Evolutionary conservation across 768 basidiomycete species (phyloP).

Genomic region (Hemileccinum rubropunctum): DNA sequence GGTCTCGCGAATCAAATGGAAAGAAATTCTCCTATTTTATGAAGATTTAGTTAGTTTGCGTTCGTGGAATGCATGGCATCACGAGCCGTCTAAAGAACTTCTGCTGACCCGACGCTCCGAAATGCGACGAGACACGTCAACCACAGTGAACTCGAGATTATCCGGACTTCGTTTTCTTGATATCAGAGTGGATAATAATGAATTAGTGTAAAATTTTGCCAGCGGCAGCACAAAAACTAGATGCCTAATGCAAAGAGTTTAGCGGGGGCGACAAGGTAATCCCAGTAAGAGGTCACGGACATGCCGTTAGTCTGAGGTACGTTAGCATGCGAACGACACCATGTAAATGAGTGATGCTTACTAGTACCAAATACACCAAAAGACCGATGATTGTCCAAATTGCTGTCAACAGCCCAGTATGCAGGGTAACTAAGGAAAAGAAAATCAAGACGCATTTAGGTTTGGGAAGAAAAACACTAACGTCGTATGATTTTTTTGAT

Average conservation of each 20-base stretch:
- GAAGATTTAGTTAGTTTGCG: slow-evolving; percentile 7
- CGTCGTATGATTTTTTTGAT: slow-evolving; percentile 37
- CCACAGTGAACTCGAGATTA: slow-evolving; percentile 22
- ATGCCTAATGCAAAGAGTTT: slow-evolving; percentile 15
- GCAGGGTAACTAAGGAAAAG: slow-evolving; percentile 34
- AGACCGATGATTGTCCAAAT: slow-evolving; percentile 35
- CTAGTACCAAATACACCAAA: slow-evolving; percentile 25
- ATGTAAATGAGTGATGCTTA: slow-evolving; percentile 1
- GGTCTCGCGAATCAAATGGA: slow-evolving; percentile 8
- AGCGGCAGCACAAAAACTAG: slow-evolving; percentile 32
- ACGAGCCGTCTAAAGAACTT: background rate
- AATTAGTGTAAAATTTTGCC: slow-evolving; percentile 37
- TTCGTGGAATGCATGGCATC: background rate
- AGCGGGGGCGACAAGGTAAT: background rate
- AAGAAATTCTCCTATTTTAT: slow-evolving; percentile 10
- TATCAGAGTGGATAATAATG: slow-evolving; percentile 34
- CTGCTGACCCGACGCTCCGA: slow-evolving; percentile 18
- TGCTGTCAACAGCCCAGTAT: slow-evolving; percentile 39
- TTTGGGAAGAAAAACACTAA: slow-evolving; percentile 3
- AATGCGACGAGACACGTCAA: slow-evolving; percentile 18
- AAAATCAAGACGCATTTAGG: background rate
- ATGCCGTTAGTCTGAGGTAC: slow-evolving; percentile 18
- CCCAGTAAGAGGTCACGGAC: slow-evolving; percentile 7
- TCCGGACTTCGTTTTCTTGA: slow-evolving; percentile 21
- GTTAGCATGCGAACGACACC: slow-evolving; percentile 1